Base-by-base conservation (phyloP, 2,329 filamentous ascomycete genomes). In the Xylaria sp. region DNA sequence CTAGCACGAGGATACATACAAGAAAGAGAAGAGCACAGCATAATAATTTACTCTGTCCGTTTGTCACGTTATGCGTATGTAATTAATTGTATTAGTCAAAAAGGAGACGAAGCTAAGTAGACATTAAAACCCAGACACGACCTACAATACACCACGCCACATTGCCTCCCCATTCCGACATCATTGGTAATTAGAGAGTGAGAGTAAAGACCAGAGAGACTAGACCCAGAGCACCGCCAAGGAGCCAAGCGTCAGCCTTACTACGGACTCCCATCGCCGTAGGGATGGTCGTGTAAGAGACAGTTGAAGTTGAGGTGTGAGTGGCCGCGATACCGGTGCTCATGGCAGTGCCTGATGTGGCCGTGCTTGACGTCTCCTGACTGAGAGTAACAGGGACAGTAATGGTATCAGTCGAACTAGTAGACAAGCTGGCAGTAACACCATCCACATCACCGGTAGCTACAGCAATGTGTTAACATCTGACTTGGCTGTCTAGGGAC, bases 391-490 rank as follows among this genome's bases (percentile, higher is more conserved):
- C 2, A n/a, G 50, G 48, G 50, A 66, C 5, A 28, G 62, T 65
- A 18, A 65, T n/a, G 20, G 58, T 57, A 41, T 44, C 51, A 10
- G 32, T 56, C 20, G 58, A 4, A 3, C 41, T 61, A 50, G 32
- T 37, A 15, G 51, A 20, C 8, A 9, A 25, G 34, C 44, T 64
- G 2, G 41, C 65, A 1, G 70, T 70, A 23, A 41, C 65, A n/a
- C 70, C 70, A 23, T 70, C 68, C 6, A 72, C 59, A 9, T 70
- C 58, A 2, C 7, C 55, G 7, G 65, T 62, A 5, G 52, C 70
- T 72, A 2, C 41, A n/a, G 6, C 1, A 0, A 5, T 25, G 18
- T 32, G 51, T 65, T 63, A 65, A 57, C 20, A 18, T 32, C 34
- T 5, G 6, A n/a, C 10, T 4, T 2, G 3, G 12, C 5, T 8